Base-by-base conservation (phyloP, 257 asterid species). In the Echites panduratus region DNA sequence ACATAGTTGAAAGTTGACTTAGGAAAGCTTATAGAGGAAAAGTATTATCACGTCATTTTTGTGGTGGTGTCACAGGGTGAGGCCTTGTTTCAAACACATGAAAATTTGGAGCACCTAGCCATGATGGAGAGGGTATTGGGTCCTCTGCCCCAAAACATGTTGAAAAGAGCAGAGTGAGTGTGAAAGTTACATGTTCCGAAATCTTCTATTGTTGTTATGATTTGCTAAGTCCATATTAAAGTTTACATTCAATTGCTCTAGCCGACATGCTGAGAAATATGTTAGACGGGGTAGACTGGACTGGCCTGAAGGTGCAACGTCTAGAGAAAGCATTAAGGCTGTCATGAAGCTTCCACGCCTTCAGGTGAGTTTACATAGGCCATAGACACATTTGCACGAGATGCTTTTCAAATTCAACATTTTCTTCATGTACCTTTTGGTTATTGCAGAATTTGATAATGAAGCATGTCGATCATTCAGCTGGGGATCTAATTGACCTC, bases 61-160 rank as follows among this genome's bases (percentile, higher is more conserved):
- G 62, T 54, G 77, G 59, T 79, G 63, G 20, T 77, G 73, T 64
- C 71, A 57, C 81, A 85, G 87, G 87, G 89, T 64, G 85, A 85
- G 73, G 89, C 89, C 73, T 82, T 85, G 73, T 85, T 85, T 75
- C 87, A 85, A 70, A 85, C 89, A 57, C 87, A 85, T 40, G 89
- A 85, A 62, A 85, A 85, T 70, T 72, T 85, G 53, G 87, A 85
- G 70, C 89, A 85, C 74, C 80, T 85, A 48, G 89, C 89, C 61
- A 85, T 85, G 89, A 85, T 85, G 89, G 89, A 80, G 73, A 80
- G 87, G 63, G 89, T 85, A 9, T 63, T 85, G 73, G 89, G 89
- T 70, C 85, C 89, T 47, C 50, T 82, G 49, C 89, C 89, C 20
- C 83, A 70, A 38, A 74, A 70, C 62, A 78, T 82, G 84, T 75